Evolutionary conservation across 345 rosid genomes (phyloP).

Genomic region (Clarkia xantiana): DNA sequence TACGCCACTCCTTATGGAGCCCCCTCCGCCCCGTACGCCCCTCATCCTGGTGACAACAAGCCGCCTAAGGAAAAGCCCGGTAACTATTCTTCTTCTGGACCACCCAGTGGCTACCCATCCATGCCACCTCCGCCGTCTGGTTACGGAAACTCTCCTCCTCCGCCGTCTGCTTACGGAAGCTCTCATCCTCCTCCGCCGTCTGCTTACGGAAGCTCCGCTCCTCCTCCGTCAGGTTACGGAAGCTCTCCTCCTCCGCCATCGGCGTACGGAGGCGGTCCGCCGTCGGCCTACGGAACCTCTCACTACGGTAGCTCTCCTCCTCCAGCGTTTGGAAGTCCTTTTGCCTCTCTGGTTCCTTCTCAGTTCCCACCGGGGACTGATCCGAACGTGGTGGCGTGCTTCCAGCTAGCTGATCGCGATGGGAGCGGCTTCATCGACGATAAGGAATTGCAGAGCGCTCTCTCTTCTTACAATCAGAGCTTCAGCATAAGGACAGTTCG

Average conservation of each 20-base stretch:
- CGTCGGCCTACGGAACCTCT: too few relatives aligned
- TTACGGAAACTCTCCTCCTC: not conserved
- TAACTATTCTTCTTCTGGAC: constrained; percentile 3
- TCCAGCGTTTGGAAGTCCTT: constrained; percentile 46
- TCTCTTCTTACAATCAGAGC: constrained; percentile 65
- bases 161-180: constrained; percentile 1
- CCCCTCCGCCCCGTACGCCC: constrained; percentile 32
- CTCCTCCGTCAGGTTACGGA: constrained; percentile 9
- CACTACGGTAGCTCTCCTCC: not conserved
- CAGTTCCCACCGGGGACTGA: constrained; percentile 76
- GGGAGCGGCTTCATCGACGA: constrained; percentile 83
- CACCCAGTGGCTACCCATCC: not conserved
- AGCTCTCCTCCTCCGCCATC: constrained; percentile 6
- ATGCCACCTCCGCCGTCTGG: not conserved
- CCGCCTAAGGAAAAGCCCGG: constrained; percentile 56
- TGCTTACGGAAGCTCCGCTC: constrained; percentile 13
- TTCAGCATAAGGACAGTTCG: constrained; percentile 86
- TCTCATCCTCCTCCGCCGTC: not conserved
- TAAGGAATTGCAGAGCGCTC: constrained; percentile 70
- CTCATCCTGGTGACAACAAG: constrained; percentile 20
- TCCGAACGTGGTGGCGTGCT: constrained; percentile 72
- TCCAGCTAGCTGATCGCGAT: constrained; percentile 74
- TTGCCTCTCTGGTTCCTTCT: constrained; percentile 55
- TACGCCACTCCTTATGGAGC: constrained; percentile 27
- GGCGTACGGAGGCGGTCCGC: not conserved